Base-by-base conservation (phyloP, 2,329 filamentous ascomycete species). In the Akanthomyces muscarius region DNA sequence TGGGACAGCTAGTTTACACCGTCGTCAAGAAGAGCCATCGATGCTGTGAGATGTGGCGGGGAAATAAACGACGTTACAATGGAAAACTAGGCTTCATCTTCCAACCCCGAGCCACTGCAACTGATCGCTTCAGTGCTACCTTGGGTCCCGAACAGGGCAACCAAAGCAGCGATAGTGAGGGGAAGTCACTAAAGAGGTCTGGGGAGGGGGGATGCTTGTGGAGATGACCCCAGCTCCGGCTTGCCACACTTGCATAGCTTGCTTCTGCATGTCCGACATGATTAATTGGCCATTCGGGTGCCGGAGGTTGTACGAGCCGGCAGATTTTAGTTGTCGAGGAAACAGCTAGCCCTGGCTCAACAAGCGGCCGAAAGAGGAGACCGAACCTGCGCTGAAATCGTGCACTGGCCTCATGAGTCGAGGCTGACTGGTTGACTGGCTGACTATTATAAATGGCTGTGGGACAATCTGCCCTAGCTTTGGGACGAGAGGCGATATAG, bases 61-160 rank as follows among this genome's bases (percentile, higher is more conserved):
- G 42, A 61, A 61, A 38, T 48, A 48, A 61, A 48, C 59, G 50
- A 61, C 30, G 59, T 61, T 61, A 48, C 59, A 61, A 48, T 54
- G 42, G 16, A 14, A 50, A n/a, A 16, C 23, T 28, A n/a, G n/a
- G 30, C 50, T 42, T 54, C 59, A 38, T 36, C 50, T 51, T 18
- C 51, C 51, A 36, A 21, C 28, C 21, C 41, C 41, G 21, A 61
- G 42, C 33, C 42, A 30, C 41, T 38, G 58, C 48, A 18, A 33
- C 38, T 38, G 51, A 61, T 61, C 42, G 51, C 38, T 45, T 33
- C 38, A 2, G 48, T 45, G n/a, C 58, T 45, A 61, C 58, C 11
- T 54, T 53, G 25, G 23, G 25, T 48, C 18, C 41, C 25, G 14
- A 53, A 53, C 25, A 53, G 18, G 58, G 51, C 41, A 51, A 36